Evolutionary conservation across 2,329 filamentous ascomycete species (phyloP), one percentile per base, ranked within the genome.

Genomic region (Neopestalotiopsis sp.): DNA sequence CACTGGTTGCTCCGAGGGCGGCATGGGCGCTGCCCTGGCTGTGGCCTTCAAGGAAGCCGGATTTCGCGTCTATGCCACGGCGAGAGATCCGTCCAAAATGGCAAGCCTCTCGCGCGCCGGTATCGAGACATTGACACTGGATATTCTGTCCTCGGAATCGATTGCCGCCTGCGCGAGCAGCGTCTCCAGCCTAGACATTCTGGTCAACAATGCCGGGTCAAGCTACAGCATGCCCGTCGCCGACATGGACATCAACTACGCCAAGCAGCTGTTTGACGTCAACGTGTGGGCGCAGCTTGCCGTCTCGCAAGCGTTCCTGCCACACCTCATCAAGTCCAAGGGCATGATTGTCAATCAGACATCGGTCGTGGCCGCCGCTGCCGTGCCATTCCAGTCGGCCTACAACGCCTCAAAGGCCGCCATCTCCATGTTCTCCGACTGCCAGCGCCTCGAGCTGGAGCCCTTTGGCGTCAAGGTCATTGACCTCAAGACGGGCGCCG

Each of bases 381-480:
- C 73, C 2, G 71, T 77, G 17, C 80, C 81, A 1, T 81, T 74
- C 63, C 76, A 79, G 28, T 74, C 72, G 38, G 68, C 77, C 6
- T 73, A 75, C 66, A 72, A 70, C 52, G 68, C 71, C 4, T 73
- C 82, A 30, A 89, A 89, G 73, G 81, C 80, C 14, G 82, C 83
- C 28, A 73, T 83, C 3, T 82, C 82, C 7, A 83, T 81, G 4
- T 70, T 87, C 6, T 82, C 82, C 3, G 84, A 85, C 67, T 80
- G 81, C 0, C 76, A 88, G 2, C 75, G 75, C 0, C 69, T 75
- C 0, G 86, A 88, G 75, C 75, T 88, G 1, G 73, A 72, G 1
- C 80, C 81, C 0, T 85, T 89, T 34, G 80, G 82, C 4, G 81
- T 88, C 52, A 71, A 77, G 1, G 81, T 83, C 1, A 72, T 78